Evolutionary conservation across 495 filamentous ascomycete genomes (phyloP), one percentile per base, ranked within the genome.

Genomic region (Hypoxylon rickii): DNA sequence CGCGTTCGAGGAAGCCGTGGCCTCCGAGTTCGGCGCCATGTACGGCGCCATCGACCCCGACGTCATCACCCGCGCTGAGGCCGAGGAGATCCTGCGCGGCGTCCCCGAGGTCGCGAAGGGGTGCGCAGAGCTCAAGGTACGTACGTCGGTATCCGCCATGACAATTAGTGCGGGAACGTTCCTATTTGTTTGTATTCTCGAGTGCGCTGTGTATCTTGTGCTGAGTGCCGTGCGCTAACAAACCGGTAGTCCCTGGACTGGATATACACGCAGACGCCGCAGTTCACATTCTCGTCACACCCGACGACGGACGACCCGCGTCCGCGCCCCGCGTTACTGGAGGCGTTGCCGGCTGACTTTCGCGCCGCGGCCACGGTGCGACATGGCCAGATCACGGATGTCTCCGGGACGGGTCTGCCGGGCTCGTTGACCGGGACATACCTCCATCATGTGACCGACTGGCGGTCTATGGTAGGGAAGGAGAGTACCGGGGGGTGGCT

Each of bases 251-350:
- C 88, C 0, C 64, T 72, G 3, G 84, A 87, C 10, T 96, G 90
- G 89, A 86, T 87, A 59, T 95, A 86, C 68, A 80, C 78, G 2
- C 89, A 96, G 69, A 96, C 92, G 15, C 92, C 92, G 0, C 83
- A 86, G 61, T 96, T 97, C 67, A 87, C 82, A 18, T 86, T 96
- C 39, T 73, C 76, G 69, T 72, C 2, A 81, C 73, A 8, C 75
- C 80, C 34, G 79, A 80, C 0, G 84, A 87, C 58, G 75, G 76
- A 12, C 75, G 82, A 8, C 74, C 75, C 40, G 70, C 83, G 39
- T 77, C 81, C 11, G 61, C 72, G 6, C 47, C 80, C 34, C 78
- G 76, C 3, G 39, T 31, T n/a, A n/a, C 10, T 40, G 51, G 29
- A 40, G n/a, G n/a, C n/a, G n/a, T n/a, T 76, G 6, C 69, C 71